Evolutionary conservation across 140 eudicot species (phyloP).

Genomic region (Anethum foeniculum): DNA sequence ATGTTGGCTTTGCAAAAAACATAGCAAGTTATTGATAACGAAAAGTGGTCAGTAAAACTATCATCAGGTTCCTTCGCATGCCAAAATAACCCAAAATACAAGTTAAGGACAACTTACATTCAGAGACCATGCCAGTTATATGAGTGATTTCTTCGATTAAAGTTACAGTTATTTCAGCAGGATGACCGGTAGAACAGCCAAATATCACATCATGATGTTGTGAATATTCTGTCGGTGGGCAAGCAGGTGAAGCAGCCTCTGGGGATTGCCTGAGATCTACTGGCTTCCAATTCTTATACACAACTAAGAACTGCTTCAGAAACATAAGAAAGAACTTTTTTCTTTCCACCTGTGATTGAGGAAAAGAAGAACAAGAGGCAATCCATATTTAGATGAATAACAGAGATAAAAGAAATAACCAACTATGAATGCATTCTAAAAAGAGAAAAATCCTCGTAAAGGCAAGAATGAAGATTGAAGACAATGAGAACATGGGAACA

Average conservation of each 20-base stretch:
- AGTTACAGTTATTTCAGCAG: conserved; percentile 59
- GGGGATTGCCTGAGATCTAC: conserved; percentile 33
- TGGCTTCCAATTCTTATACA: conserved; percentile 80
- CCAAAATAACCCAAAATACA: neutral
- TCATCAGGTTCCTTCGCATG: neutral
- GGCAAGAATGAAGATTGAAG: neutral
- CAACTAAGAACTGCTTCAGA: conserved; percentile 71
- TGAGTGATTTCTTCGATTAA: conserved; percentile 59
- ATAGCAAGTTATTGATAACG: neutral
- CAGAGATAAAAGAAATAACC: neutral
- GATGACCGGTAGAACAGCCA: conserved; percentile 87
- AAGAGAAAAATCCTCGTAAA: neutral
- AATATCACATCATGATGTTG: conserved; percentile 45
- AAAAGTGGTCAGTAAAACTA: neutral
- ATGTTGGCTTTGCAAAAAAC: neutral
- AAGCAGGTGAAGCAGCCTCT: conserved; percentile 27
- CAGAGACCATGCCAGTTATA: conserved; percentile 50
- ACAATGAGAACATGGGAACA: neutral
- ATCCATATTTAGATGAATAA: neutral
- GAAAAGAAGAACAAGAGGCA: neutral
- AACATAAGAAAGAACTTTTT: conserved; percentile 53
- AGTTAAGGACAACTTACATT: conserved; percentile 48
- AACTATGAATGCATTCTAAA: neutral
- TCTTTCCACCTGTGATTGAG: conserved; percentile 57
- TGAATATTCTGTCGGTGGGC: conserved; percentile 25